Evolutionary conservation across 495 filamentous ascomycete genomes (phyloP).

Genomic region (Stereocaulon alpinum): DNA sequence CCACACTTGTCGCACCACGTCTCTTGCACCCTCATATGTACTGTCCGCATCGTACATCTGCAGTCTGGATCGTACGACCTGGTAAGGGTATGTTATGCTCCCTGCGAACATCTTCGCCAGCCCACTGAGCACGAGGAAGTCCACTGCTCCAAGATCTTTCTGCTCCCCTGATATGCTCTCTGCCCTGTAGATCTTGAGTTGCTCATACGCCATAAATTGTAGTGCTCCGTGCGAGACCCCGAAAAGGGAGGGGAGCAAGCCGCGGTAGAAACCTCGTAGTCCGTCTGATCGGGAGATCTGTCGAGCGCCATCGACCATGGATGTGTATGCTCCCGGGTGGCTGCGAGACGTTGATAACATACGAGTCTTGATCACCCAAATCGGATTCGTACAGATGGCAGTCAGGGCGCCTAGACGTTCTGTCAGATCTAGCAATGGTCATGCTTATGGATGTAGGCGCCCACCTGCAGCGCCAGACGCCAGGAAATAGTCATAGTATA

Average conservation of each 20-base stretch:
- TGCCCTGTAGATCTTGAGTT: slow-evolving; percentile 55
- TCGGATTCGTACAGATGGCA: slow-evolving; percentile 79
- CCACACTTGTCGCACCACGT: slow-evolving; percentile 67
- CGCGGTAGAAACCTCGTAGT: slow-evolving; percentile 68
- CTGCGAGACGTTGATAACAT: slow-evolving; percentile 77
- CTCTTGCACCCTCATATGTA: slow-evolving; percentile 56
- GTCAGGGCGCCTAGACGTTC: slow-evolving; percentile 46
- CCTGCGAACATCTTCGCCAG: slow-evolving; percentile 82
- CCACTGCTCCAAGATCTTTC: slow-evolving; percentile 54
- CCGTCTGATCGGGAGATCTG: slow-evolving; percentile 62
- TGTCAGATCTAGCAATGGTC: neutral
- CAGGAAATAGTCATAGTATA: slow-evolving; percentile 71
- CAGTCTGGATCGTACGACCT: slow-evolving; percentile 75
- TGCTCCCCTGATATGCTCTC: slow-evolving; percentile 10
- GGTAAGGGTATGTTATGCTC: slow-evolving; percentile 82
- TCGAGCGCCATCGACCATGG: slow-evolving; percentile 54
- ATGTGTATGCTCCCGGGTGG: slow-evolving; percentile 71
- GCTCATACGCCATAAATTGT: slow-evolving; percentile 93
- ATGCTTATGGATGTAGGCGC: neutral
- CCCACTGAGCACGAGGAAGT: slow-evolving; percentile 67
- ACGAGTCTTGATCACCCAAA: slow-evolving; percentile 97
- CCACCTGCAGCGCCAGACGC: slow-evolving; percentile 67
- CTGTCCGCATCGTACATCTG: slow-evolving; percentile 75
- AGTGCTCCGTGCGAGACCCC: slow-evolving; percentile 93
- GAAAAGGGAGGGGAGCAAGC: slow-evolving; percentile 69